Evolutionary conservation across 148 eudicot genomes (phyloP).

Genomic region (Fagopyrum homotropicum): DNA sequence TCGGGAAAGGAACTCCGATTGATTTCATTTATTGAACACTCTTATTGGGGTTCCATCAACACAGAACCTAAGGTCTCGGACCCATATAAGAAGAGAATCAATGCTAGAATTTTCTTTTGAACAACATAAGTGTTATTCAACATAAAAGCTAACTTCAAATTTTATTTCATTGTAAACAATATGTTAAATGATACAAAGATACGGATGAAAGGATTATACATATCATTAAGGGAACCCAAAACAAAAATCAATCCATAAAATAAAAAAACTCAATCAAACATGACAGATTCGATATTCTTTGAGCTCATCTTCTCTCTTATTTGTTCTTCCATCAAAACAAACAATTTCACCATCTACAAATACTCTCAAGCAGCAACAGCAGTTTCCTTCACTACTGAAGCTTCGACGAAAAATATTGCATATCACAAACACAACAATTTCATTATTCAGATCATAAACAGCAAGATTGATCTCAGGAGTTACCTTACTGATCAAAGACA

Average conservation of each 20-base stretch:
- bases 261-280: neutral
- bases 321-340: neutral
- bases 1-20: too few relatives aligned
- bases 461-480: too few relatives aligned
- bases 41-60: neutral
- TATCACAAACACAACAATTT: neutral
- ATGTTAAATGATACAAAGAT: neutral
- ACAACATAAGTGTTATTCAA: too few relatives aligned
- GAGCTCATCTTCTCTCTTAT: neutral
- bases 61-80: neutral
- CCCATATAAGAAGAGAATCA: too few relatives aligned
- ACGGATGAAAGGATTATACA: neutral
- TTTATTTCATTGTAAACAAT: neutral
- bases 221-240: neutral
- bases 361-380: too few relatives aligned
- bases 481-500: slow-evolving; percentile 46
- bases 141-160: too few relatives aligned
- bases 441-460: too few relatives aligned
- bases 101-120: too few relatives aligned
- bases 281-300: neutral
- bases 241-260: neutral
- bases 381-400: neutral
- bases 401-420: slow-evolving; percentile 8
- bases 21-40: neutral
- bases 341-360: neutral